phyloP scores from a whole-genome alignment of 2,329 filamentous ascomycete genomes.

The Alternaria infectoria region DNA sequence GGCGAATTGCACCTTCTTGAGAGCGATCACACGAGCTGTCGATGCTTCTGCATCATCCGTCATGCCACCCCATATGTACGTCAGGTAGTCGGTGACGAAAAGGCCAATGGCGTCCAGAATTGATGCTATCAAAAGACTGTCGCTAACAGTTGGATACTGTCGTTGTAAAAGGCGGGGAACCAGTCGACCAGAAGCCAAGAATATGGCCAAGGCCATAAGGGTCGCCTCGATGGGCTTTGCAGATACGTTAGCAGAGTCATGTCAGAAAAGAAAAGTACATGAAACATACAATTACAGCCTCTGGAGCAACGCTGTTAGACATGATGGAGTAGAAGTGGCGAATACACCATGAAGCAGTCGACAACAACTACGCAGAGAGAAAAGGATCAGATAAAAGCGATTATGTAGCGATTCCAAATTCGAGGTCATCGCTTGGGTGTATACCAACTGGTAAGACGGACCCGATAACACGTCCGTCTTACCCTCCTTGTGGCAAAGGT shows the following conservation, averaged over 20 bases:
- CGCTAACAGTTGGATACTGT: slow-evolving; percentile 20
- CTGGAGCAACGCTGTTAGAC: slow-evolving; percentile 12
- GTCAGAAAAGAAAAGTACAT: not conserved
- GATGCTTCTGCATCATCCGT: slow-evolving; percentile 16
- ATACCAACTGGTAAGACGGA: not conserved
- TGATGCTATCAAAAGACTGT: slow-evolving; percentile 23
- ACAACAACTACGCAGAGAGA: not conserved
- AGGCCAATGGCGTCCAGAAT: slow-evolving; percentile 23
- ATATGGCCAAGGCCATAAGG: slow-evolving; percentile 12
- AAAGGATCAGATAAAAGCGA: not conserved
- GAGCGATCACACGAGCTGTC: slow-evolving; percentile 8
- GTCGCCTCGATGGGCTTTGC: slow-evolving; percentile 20
- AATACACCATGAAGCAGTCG: not conserved
- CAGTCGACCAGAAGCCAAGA: slow-evolving; percentile 25
- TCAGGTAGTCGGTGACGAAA: slow-evolving; percentile 27
- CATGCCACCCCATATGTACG: slow-evolving; percentile 28
- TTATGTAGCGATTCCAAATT: not conserved
- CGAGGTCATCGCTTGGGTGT: not conserved
- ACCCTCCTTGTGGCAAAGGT: not conserved
- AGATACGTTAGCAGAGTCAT: not conserved
- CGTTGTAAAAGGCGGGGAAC: slow-evolving; percentile 22
- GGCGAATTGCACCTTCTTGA: slow-evolving; percentile 30
- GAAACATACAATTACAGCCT: slow-evolving; percentile 17
- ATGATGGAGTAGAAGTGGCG: not conserved
- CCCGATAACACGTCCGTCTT: not conserved